Percentiles rank a stretch among this genome's conserved stretches.
Evolutionary conservation across 805 yeast species (phyloP).

Genomic region (Ogataea populi-albae): DNA sequence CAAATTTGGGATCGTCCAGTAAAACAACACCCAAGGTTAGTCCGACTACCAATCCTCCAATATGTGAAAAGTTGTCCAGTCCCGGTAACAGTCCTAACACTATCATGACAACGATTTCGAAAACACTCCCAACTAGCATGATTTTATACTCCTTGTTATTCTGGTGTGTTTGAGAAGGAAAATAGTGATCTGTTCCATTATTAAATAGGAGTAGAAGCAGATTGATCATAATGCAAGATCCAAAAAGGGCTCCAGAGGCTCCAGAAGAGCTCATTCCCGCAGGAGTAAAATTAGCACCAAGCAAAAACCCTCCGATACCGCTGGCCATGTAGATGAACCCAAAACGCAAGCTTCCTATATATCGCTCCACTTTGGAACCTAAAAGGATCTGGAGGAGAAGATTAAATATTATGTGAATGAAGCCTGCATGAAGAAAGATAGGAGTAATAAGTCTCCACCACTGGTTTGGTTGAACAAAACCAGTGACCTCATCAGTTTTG

Average conservation of each 20-base stretch:
- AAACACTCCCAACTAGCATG: conserved; percentile 45
- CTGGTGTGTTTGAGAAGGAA: conserved; percentile 22
- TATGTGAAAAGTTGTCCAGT: conserved; percentile 69
- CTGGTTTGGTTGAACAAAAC: conserved; percentile 46
- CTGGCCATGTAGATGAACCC: conserved; percentile 53
- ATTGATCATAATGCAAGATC: conserved; percentile 58
- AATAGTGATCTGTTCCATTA: conserved; percentile 43
- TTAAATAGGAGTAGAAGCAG: conserved; percentile 51
- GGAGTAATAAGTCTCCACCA: conserved; percentile 72
- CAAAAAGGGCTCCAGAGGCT: conserved; percentile 70
- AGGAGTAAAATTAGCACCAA: conserved; percentile 70
- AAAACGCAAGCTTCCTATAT: conserved; percentile 54
- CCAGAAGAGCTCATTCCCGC: conserved; percentile 66
- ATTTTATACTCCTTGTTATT: conserved; percentile 43
- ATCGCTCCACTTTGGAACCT: conserved; percentile 57
- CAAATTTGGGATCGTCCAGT: conserved; percentile 54
- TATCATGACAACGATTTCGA: conserved; percentile 56
- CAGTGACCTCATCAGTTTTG: conserved; percentile 31
- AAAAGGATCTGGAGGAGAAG: conserved; percentile 56
- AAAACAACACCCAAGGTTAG: conserved; percentile 46
- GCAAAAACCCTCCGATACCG: conserved; percentile 64
- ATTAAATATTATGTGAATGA: conserved; percentile 65
- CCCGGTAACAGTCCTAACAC: conserved; percentile 71
- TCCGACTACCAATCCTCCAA: conserved; percentile 73
- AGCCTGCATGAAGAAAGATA: conserved; percentile 71